A percentile compares a stretch with the other conserved stretches of the same genome.
Conservation (phyloP, 73 alveolate genomes). For the Tetrahymena malaccensis region DNA sequence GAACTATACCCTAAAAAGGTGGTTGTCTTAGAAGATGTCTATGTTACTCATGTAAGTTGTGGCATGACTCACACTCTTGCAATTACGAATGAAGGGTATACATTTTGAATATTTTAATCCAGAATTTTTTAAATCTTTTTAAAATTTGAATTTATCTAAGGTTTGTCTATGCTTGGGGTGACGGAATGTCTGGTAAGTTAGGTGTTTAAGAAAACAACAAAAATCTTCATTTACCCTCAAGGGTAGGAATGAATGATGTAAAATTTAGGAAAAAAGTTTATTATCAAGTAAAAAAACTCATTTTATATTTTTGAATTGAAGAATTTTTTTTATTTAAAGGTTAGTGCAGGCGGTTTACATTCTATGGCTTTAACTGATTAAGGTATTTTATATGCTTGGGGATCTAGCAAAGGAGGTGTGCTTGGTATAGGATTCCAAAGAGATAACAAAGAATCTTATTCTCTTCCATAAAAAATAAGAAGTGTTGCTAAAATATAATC, state of each 20-base stretch:
- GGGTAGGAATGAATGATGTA: background rate
- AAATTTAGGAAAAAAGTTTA: background rate
- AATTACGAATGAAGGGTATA: conserved; percentile 39
- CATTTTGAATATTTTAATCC: too few species aligned
- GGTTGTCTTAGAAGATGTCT: conserved; percentile 25
- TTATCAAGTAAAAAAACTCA: background rate
- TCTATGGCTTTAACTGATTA: conserved; percentile 27
- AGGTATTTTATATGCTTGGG: conserved; percentile 44
- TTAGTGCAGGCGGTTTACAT: conserved; percentile 18
- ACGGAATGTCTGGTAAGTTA: background rate
- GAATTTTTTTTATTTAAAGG: background rate
- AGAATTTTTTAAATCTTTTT: background rate
- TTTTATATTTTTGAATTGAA: background rate
- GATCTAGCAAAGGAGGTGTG: conserved; percentile 25
- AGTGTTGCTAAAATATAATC: background rate
- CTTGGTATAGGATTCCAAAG: conserved; percentile 20
- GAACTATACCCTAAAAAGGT: conserved; percentile 32
- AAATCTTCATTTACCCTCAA: background rate
- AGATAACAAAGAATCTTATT: background rate
- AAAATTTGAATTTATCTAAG: background rate
- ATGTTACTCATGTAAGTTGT: conserved; percentile 17
- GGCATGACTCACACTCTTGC: conserved; percentile 31
- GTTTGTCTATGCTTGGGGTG: background rate
- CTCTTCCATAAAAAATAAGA: background rate
- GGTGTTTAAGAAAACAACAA: background rate